Evolutionary conservation across 2,329 filamentous ascomycete species (phyloP).

Genomic region (Pseudogymnoascus sp.): DNA sequence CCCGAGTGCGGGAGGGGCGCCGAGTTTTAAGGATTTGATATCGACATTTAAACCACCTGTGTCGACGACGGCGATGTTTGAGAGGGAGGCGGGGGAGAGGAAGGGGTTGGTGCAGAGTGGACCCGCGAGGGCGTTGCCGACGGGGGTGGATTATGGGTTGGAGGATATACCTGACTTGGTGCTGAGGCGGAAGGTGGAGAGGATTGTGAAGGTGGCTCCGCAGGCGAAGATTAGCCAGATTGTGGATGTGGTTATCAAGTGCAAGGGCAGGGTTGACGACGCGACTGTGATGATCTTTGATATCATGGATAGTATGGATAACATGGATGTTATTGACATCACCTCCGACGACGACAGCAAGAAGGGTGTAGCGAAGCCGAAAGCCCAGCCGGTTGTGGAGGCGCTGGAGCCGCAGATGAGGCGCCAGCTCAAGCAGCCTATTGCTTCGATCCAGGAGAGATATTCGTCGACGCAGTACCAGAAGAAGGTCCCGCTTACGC

Average conservation of each 20-base stretch:
- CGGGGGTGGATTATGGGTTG: conserved; percentile 39
- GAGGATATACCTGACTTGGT: conserved; percentile 45
- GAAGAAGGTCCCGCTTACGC: conserved; percentile 15
- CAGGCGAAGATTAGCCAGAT: conserved; percentile 38
- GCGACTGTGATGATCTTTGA: conserved; percentile 43
- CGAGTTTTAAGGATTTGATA: neutral
- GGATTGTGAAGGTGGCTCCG: conserved; percentile 43
- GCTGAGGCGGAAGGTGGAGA: conserved; percentile 42
- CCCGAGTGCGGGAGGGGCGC: neutral
- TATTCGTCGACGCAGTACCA: conserved; percentile 42
- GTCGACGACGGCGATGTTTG: conserved; percentile 2
- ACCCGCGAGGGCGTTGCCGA: conserved; percentile 36
- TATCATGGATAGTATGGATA: conserved; percentile 31
- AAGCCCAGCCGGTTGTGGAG: conserved; percentile 17
- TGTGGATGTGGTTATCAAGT: conserved; percentile 41
- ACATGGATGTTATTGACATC: neutral
- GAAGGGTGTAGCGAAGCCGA: conserved; percentile 7
- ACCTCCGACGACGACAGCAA: conserved; percentile 6
- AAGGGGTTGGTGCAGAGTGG: conserved; percentile 28
- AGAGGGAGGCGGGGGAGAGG: neutral
- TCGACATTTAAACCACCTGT: neutral
- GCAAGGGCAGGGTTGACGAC: conserved; percentile 47
- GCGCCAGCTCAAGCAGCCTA: conserved; percentile 47
- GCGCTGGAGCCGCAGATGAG: conserved; percentile 42
- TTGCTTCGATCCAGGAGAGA: conserved; percentile 51